Base-by-base conservation (phyloP, 139 green algal genomes). In the Tetraselmis striata region DNA sequence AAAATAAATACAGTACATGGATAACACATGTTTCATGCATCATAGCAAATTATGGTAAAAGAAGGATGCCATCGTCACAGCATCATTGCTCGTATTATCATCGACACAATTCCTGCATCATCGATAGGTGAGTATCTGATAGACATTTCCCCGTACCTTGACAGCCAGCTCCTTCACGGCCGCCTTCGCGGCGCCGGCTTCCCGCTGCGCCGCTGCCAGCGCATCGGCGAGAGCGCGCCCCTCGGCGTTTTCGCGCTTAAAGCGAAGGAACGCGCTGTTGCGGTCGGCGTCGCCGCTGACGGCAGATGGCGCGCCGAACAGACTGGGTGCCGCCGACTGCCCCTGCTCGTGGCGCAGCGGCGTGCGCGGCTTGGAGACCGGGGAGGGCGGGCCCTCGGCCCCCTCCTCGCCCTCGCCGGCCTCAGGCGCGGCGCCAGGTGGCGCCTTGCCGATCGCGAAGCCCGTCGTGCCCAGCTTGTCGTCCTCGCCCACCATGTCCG, bases 181-280 rank as follows among this genome's bases (percentile, higher is more conserved):
- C 28, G 58, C 83, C 24, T 82, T 80, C 81, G 87, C 82, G 28
- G 32, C 76, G 28, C 75, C 59, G 27, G 85, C 90, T 80, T 94
- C 86, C n/a, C n/a, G 25, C 30, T 81, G 29, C 45, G 58, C 30
- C 23, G 30, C 31, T 2, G 2, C 28, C 26, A 26, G 23, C 28
- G 30, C n/a, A 25, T 28, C 28, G 2, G 79, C 30, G 23, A 76
- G 25, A 28, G 79, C 23, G 45, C 80, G 67, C 1, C 32, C 59
- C n/a, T 77, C 30, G 18, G 32, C 22, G 24, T 29, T 28, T 28
- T 80, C 83, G 32, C 58, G 32, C 75, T 81, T 84, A 75, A 78
- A 85, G 0, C 29, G 27, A 23, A 82, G 59, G 32, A 84, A 85
- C 11, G 82, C 80, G 29, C 32, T 32, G 76, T 81, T 79, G 58